A percentile compares a stretch with the other conserved stretches of the same genome.
Conservation (phyloP, 768 basidiomycete genomes). For the Panaeolus cyanescens region DNA sequence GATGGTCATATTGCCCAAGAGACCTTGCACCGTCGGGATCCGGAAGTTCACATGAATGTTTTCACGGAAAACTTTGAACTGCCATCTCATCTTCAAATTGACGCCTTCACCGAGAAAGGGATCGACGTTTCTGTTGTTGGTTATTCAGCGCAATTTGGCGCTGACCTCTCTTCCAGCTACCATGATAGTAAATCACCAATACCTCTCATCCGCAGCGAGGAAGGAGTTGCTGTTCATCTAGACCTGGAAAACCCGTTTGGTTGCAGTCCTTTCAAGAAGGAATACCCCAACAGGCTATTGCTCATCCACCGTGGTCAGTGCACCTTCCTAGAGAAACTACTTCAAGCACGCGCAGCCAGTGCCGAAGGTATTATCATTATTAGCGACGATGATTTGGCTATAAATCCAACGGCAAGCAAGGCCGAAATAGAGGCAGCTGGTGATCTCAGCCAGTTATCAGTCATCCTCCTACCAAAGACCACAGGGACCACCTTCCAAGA, state of each 20-base stretch:
- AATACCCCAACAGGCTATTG: slow-evolving; percentile 53
- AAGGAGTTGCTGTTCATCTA: slow-evolving; percentile 57
- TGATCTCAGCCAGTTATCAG: slow-evolving; percentile 55
- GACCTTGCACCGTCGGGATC: slow-evolving; percentile 24
- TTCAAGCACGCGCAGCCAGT: slow-evolving; percentile 64
- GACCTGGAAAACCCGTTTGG: slow-evolving; percentile 58
- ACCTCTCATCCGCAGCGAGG: slow-evolving; percentile 48
- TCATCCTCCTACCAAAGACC: slow-evolving; percentile 58
- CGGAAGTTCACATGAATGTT: slow-evolving; percentile 61
- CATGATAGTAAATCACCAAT: slow-evolving; percentile 16
- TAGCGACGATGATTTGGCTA: slow-evolving; percentile 55
- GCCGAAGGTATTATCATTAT: slow-evolving; percentile 81
- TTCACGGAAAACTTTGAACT: slow-evolving; percentile 56
- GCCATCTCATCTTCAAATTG: slow-evolving; percentile 38
- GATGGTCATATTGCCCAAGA: slow-evolving; percentile 27
- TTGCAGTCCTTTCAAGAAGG: slow-evolving; percentile 54
- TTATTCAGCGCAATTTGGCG: slow-evolving; percentile 72
- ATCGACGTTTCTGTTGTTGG: slow-evolving; percentile 57
- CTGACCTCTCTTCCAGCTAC: slow-evolving; percentile 45
- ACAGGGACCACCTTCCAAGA: slow-evolving; percentile 54
- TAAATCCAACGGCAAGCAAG: slow-evolving; percentile 67
- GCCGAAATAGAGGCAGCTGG: slow-evolving; percentile 61
- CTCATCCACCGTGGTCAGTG: slow-evolving; percentile 80
- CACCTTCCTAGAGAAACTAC: slow-evolving; percentile 85
- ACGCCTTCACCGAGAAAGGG: slow-evolving; percentile 32